Evolutionary conservation across 306 rosid genomes (phyloP).

Genomic region (Vachellia pachyceras): DNA sequence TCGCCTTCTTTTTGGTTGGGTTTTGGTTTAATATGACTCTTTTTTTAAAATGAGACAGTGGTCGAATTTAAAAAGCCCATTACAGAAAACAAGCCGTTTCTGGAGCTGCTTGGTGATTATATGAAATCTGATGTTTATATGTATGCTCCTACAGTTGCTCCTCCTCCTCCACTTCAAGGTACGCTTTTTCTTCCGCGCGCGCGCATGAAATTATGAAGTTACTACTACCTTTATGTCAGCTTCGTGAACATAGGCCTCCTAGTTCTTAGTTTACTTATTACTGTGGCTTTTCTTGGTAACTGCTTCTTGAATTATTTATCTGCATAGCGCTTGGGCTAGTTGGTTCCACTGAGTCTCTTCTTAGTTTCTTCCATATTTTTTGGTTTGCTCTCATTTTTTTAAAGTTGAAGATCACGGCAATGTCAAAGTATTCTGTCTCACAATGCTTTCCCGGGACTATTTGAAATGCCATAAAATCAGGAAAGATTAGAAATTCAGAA

Average conservation of each 20-base stretch:
- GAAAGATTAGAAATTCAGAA: background rate
- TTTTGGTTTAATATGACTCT: background rate
- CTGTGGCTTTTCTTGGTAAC: background rate
- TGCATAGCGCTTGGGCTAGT: background rate
- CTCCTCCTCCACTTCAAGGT: constrained; percentile 56
- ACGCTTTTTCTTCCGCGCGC: background rate
- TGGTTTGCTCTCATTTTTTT: background rate
- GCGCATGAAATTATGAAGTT: no score
- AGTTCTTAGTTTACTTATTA: background rate
- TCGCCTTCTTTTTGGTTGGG: background rate
- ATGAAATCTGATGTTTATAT: constrained; percentile 66
- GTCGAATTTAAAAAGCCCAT: constrained; percentile 45
- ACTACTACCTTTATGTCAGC: background rate
- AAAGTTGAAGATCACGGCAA: background rate
- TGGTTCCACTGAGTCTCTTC: background rate
- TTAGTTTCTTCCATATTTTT: background rate
- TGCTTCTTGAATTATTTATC: background rate
- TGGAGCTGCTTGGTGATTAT: constrained; percentile 53
- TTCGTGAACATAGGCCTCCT: background rate
- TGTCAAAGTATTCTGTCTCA: background rate
- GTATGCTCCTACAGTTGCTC: constrained; percentile 61
- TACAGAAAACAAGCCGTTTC: constrained; percentile 38
- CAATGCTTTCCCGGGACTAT: background rate
- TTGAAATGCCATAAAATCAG: background rate
- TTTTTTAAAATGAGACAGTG: constrained; percentile 37